These are phyloP conservation scores for Backusella luteola DNA, from an alignment of 192 early-diverging fungal species.

Conservation along the genomic window DNA sequence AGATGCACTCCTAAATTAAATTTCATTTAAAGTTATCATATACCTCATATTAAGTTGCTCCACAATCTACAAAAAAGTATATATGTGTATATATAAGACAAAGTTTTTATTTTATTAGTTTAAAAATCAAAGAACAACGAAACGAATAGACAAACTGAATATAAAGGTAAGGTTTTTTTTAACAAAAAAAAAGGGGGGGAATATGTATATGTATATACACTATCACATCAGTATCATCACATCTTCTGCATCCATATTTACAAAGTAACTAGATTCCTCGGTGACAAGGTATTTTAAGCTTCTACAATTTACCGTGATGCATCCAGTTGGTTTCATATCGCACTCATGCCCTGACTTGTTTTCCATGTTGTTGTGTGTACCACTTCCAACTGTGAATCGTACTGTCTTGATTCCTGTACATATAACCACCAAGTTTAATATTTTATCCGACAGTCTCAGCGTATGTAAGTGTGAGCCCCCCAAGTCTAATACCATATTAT, in stretches of 20 bases:
- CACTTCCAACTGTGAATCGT: not conserved
- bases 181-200: not conserved
- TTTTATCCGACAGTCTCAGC: not conserved
- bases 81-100: not conserved
- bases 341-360: not conserved
- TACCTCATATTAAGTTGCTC: not conserved
- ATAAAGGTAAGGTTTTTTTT: not conserved
- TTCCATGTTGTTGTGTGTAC: not conserved
- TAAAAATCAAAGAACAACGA: not conserved
- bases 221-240: not conserved
- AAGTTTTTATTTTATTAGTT: not conserved
- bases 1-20: too few relatives aligned
- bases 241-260: not conserved
- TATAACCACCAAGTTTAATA: not conserved
- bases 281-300: not conserved
- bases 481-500: not conserved
- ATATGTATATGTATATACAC: not conserved
- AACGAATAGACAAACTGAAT: not conserved
- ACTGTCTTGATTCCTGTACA: not conserved
- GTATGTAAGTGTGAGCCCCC: not conserved
- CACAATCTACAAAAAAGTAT: not conserved
- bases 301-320: not conserved
- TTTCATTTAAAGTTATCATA: not conserved
- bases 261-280: not conserved
- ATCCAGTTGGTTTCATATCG: not conserved